phyloP scores from a whole-genome alignment of 2,329 filamentous ascomycete species.

The Pseudopyrenochaeta lycopersici region DNA sequence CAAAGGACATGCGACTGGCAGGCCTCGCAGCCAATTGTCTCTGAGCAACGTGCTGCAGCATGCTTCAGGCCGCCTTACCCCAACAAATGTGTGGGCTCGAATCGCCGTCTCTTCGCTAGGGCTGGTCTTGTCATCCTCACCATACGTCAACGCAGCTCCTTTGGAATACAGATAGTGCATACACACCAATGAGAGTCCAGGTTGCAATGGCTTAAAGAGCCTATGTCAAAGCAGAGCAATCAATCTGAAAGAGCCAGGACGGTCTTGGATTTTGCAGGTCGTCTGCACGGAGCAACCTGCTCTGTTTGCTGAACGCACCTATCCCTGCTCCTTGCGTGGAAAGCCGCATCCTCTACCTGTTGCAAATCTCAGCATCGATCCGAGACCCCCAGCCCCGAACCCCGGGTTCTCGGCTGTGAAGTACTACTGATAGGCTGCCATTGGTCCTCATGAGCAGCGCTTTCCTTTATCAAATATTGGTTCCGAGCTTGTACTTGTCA shows the following conservation, averaged over 20 bases:
- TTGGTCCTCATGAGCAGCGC: background rate
- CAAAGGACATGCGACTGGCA: conserved; percentile 1
- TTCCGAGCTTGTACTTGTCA: conserved; percentile 1
- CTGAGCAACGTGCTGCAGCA: conserved; percentile 9
- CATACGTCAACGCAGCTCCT: too few relatives aligned
- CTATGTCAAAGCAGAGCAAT: too few relatives aligned
- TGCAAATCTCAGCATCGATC: conserved; percentile 6
- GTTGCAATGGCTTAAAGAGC: too few relatives aligned
- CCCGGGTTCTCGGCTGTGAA: background rate
- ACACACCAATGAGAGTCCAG: too few relatives aligned
- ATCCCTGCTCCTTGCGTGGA: conserved; percentile 16
- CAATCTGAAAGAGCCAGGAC: conserved; percentile 10
- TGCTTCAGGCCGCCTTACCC: background rate
- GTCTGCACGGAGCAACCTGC: conserved; percentile 17
- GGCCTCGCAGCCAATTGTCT: conserved; percentile 6
- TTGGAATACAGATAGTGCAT: too few relatives aligned
- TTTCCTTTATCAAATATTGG: background rate
- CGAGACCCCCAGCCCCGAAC: conserved; percentile 4
- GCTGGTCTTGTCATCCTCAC: too few relatives aligned
- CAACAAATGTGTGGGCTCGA: background rate
- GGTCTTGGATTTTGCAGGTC: conserved; percentile 13
- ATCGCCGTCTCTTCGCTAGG: background rate
- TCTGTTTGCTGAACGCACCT: conserved; percentile 17
- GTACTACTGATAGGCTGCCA: background rate
- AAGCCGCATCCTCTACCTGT: conserved; percentile 14